These are phyloP conservation scores for Biscogniauxia mediterranea DNA, from an alignment of 2,329 filamentous ascomycete species.

Conservation along the genomic window DNA sequence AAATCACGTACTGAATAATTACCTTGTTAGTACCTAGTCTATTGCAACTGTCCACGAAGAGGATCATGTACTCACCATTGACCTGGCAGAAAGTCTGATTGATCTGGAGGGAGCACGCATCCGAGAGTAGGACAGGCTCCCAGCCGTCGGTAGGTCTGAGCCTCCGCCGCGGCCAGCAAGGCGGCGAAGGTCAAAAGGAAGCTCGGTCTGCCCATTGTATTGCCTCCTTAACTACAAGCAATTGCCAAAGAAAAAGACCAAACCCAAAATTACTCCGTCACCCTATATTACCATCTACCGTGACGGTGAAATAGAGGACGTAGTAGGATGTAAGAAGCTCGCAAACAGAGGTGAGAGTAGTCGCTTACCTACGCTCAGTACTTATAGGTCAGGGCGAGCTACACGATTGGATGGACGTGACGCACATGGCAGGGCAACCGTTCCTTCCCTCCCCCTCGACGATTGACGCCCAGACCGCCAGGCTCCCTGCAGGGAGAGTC, in stretches of 20 bases:
- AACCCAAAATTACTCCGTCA: background rate
- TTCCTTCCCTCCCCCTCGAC: background rate
- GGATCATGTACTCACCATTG: conserved; percentile 45
- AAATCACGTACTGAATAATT: background rate
- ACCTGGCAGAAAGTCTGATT: conserved; percentile 78
- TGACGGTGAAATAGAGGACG: background rate
- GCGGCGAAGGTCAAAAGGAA: conserved; percentile 33
- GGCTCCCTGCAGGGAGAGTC: background rate
- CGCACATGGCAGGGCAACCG: background rate
- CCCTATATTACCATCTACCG: background rate
- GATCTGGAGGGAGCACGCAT: conserved; percentile 60
- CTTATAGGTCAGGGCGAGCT: background rate
- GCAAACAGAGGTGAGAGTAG: background rate
- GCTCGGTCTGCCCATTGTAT: conserved; percentile 37
- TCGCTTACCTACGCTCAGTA: background rate
- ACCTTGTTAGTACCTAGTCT: background rate
- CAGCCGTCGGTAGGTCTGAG: conserved; percentile 59
- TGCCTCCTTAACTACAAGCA: background rate
- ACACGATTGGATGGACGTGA: background rate
- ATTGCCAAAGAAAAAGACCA: background rate
- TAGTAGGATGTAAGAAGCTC: background rate
- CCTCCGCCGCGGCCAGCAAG: conserved; percentile 42
- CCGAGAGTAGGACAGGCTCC: conserved; percentile 59
- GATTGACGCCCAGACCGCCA: background rate
- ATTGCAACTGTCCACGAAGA: no score